These are phyloP conservation scores for Leucocoprinus sp. DNA, from an alignment of 768 basidiomycete species.

Conservation along the genomic window DNA sequence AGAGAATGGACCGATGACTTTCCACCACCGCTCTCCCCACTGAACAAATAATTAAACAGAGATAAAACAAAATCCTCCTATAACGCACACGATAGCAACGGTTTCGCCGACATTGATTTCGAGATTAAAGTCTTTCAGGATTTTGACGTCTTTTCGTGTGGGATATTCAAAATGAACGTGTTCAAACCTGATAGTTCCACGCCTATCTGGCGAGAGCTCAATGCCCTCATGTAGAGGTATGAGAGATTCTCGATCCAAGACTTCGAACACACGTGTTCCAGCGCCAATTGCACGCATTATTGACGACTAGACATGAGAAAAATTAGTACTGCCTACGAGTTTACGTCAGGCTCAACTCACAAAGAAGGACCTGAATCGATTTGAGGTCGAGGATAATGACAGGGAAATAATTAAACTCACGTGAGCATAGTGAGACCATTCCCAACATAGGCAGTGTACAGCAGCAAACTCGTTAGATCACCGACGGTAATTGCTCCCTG, in stretches of 20 bases:
- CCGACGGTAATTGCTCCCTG: slow-evolving; percentile 85
- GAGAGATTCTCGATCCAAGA: slow-evolving; percentile 72
- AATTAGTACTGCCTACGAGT: not conserved
- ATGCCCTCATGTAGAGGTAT: slow-evolving; percentile 62
- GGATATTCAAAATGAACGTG: slow-evolving; percentile 86
- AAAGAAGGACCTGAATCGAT: slow-evolving; percentile 37
- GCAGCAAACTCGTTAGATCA: slow-evolving; percentile 78
- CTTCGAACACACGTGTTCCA: slow-evolving; percentile 87
- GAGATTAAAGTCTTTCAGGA: slow-evolving; percentile 77
- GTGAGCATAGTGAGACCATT: slow-evolving; percentile 73
- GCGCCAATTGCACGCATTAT: slow-evolving; percentile 98
- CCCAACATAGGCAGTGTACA: slow-evolving; percentile 89
- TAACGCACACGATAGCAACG: slow-evolving; percentile 84
- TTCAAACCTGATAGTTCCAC: slow-evolving; percentile 75
- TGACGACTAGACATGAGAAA: slow-evolving; percentile 48
- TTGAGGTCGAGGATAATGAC: slow-evolving; percentile 6
- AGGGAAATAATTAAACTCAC: slow-evolving; percentile 30
- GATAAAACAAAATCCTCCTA: not conserved
- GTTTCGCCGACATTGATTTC: slow-evolving; percentile 79
- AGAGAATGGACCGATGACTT: slow-evolving; percentile 90
- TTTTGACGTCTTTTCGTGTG: slow-evolving; percentile 68
- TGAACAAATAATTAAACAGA: slow-evolving; percentile 20
- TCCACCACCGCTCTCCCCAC: slow-evolving; percentile 88
- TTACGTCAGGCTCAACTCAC: slow-evolving; percentile 30
- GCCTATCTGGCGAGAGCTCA: slow-evolving; percentile 42